Percentiles rank a stretch among this genome's conserved stretches.
These are phyloP conservation scores for Cicer judaicum DNA, from an alignment of 306 rosid species.

Conservation along the genomic window DNA sequence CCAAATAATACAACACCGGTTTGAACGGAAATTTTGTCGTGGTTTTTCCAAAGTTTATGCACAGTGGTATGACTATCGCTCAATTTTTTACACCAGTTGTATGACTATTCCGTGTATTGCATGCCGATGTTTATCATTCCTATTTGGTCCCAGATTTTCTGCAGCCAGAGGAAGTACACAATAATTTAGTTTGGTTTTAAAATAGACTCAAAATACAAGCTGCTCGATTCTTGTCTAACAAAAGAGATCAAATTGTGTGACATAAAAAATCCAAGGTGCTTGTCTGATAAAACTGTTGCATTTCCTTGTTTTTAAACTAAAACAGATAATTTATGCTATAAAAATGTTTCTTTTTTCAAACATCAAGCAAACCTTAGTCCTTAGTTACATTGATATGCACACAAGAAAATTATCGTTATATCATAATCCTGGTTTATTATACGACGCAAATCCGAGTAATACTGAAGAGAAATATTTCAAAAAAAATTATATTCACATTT, in stretches of 20 bases:
- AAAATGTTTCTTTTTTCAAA: no score
- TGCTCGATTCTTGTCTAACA: background rate
- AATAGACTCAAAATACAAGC: background rate
- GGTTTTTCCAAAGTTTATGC: slow-evolving; percentile 24
- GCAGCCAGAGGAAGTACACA: background rate
- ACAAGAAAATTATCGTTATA: no score
- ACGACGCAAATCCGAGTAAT: background rate
- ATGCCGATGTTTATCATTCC: background rate
- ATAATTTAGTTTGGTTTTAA: background rate
- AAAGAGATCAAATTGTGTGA: background rate
- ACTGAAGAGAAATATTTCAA: background rate
- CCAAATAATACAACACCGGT: slow-evolving; percentile 68
- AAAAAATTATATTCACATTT: background rate
- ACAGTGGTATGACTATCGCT: background rate
- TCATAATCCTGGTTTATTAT: no score
- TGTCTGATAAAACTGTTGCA: background rate
- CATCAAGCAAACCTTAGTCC: no score
- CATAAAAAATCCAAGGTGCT: background rate
- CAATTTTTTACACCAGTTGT: no score
- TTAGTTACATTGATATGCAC: no score
- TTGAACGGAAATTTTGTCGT: slow-evolving; percentile 38
- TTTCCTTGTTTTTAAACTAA: no score
- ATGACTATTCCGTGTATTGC: background rate
- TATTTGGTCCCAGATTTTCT: background rate
- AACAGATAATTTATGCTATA: no score